Conservation (phyloP, 371 early-diverging fungal genomes). For the Mortierella sp. region DNA sequence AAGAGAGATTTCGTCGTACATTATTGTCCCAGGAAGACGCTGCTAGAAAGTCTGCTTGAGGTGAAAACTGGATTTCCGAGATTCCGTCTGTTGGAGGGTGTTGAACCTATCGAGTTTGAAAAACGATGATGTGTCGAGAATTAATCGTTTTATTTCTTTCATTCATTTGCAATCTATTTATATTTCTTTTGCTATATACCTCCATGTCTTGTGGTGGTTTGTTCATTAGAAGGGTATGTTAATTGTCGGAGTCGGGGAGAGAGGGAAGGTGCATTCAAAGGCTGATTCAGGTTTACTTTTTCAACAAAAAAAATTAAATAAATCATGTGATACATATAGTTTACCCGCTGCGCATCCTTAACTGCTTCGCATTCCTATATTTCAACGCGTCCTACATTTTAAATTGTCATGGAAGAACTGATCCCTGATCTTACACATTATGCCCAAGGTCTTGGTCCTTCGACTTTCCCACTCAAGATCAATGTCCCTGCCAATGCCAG, state of each 20-base stretch:
- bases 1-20: conserved; percentile 64
- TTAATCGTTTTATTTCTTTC: background rate
- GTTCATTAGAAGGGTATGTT: conserved; percentile 11
- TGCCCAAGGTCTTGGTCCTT: conserved; percentile 26
- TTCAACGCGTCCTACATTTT: background rate
- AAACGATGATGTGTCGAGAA: background rate
- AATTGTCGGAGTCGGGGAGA: too few relatives aligned
- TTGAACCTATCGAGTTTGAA: conserved; percentile 63
- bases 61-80: conserved; percentile 83
- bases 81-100: conserved; percentile 88
- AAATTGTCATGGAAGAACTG: conserved; percentile 18
- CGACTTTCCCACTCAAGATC: conserved; percentile 37
- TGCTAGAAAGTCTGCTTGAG: conserved; percentile 86
- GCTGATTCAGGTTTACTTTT: background rate
- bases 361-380: background rate
- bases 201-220: conserved; percentile 52
- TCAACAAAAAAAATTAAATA: background rate
- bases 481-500: background rate
- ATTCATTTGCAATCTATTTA: background rate
- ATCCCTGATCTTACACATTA: conserved; percentile 46
- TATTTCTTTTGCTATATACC: conserved; percentile 21
- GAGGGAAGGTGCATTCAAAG: background rate
- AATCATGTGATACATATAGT: background rate
- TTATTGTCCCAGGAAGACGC: conserved; percentile 95
- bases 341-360: background rate